These are phyloP conservation scores for Russula emetica DNA, from an alignment of 768 basidiomycete genomes.

Conservation along the genomic window DNA sequence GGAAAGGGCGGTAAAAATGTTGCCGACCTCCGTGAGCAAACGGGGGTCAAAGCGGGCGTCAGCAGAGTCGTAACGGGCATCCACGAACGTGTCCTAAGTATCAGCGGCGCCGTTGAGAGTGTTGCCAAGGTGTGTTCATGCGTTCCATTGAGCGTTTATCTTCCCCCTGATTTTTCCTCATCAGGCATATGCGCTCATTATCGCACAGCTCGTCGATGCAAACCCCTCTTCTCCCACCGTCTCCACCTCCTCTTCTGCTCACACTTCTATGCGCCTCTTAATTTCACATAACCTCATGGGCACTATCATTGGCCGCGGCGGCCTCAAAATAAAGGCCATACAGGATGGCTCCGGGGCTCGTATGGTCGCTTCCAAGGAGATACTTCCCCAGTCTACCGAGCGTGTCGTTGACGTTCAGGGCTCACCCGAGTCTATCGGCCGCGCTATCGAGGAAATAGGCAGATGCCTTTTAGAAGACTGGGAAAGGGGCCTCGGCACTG, in stretches of 20 bases:
- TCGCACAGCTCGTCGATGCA: conserved; percentile 82
- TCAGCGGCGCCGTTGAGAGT: conserved; percentile 86
- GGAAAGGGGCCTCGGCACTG: conserved; percentile 91
- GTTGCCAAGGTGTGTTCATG: conserved; percentile 72
- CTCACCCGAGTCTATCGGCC: conserved; percentile 84
- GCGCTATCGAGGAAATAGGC: conserved; percentile 92
- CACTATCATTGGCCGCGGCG: conserved; percentile 92
- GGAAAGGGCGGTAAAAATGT: conserved; percentile 97
- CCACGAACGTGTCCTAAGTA: conserved; percentile 94
- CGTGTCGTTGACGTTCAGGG: conserved; percentile 98
- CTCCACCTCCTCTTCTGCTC: conserved; percentile 52
- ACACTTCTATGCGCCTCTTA: conserved; percentile 92
- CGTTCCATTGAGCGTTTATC: conserved; percentile 15
- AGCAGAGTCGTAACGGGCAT: conserved; percentile 98
- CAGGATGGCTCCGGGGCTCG: conserved; percentile 94
- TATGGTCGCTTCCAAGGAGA: conserved; percentile 98
- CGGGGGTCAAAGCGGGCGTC: conserved; percentile 97
- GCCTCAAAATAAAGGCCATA: conserved; percentile 98
- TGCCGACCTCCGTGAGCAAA: conserved; percentile 91
- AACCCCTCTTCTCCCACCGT: conserved; percentile 71
- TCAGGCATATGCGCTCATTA: conserved; percentile 93
- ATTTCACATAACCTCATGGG: conserved; percentile 99
- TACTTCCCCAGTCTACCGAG: conserved; percentile 98
- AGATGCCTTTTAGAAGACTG: conserved; percentile 95
- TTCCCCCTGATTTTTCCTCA: conserved; percentile 19